A percentile compares a stretch with the other conserved stretches of the same genome.
These are phyloP conservation scores for Abrus precatorius DNA, from an alignment of 306 rosid genomes.

Conservation along the genomic window DNA sequence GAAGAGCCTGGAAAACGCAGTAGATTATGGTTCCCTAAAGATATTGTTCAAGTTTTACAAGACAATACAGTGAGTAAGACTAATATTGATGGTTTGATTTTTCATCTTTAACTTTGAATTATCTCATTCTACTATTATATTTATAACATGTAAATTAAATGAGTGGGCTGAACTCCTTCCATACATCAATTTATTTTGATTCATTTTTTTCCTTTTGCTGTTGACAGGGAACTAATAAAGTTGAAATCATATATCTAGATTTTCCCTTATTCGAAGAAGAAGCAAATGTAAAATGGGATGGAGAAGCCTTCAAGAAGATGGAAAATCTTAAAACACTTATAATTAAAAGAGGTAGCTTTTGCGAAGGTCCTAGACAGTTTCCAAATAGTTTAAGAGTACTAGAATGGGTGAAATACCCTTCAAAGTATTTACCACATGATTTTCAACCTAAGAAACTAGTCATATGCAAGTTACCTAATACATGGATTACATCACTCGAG, in stretches of 20 bases:
- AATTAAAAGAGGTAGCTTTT: too few relatives aligned
- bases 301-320: too few relatives aligned
- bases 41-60: conserved; percentile 36
- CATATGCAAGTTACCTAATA: too few relatives aligned
- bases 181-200: neutral
- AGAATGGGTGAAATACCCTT: too few relatives aligned
- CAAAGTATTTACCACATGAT: too few relatives aligned
- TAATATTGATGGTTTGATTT: neutral
- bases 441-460: too few relatives aligned
- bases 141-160: neutral
- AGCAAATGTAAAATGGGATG: too few relatives aligned
- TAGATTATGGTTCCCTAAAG: conserved; percentile 42
- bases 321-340: too few relatives aligned
- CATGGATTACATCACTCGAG: too few relatives aligned
- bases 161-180: neutral
- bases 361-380: too few relatives aligned
- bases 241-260: conserved; percentile 19
- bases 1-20: conserved; percentile 13
- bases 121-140: neutral
- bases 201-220: neutral
- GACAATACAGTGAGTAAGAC: conserved; percentile 33
- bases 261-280: neutral
- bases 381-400: too few relatives aligned
- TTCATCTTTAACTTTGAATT: neutral
- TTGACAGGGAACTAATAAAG: conserved; percentile 21